These are phyloP conservation scores for Candida odintsovae DNA, from an alignment of 805 yeast genomes.

Conservation along the genomic window DNA sequence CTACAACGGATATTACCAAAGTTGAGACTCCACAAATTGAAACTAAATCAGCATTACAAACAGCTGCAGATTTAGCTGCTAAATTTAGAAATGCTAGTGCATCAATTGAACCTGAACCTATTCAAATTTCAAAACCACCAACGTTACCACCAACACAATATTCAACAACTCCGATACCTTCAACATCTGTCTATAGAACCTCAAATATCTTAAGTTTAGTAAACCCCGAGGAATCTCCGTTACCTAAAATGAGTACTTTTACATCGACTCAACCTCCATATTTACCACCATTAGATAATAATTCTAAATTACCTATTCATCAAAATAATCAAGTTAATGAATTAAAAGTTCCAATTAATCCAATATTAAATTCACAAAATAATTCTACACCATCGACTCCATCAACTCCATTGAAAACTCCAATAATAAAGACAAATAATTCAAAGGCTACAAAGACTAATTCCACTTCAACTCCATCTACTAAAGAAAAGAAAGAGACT, in stretches of 20 bases:
- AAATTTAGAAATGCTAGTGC: background rate
- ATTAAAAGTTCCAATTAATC: background rate
- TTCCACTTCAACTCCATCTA: background rate
- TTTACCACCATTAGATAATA: background rate
- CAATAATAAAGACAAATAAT: background rate
- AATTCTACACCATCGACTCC: background rate
- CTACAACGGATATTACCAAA: no score
- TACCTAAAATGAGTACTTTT: background rate
- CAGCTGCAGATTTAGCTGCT: background rate
- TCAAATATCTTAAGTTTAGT: slow-evolving; percentile 7
- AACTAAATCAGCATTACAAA: background rate
- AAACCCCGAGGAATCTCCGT: slow-evolving; percentile 4
- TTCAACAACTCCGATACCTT: background rate
- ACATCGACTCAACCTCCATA: background rate
- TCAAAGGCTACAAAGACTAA: background rate
- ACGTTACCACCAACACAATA: background rate
- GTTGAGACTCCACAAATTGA: background rate
- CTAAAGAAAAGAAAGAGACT: background rate
- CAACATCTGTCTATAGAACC: slow-evolving; percentile 1
- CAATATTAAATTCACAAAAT: background rate
- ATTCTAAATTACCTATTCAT: background rate
- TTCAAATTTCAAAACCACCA: background rate
- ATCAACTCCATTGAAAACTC: background rate
- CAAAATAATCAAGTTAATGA: background rate
- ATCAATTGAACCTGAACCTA: background rate